phyloP scores from a whole-genome alignment of 139 green algal genomes.

The Micromonas pusilla region DNA sequence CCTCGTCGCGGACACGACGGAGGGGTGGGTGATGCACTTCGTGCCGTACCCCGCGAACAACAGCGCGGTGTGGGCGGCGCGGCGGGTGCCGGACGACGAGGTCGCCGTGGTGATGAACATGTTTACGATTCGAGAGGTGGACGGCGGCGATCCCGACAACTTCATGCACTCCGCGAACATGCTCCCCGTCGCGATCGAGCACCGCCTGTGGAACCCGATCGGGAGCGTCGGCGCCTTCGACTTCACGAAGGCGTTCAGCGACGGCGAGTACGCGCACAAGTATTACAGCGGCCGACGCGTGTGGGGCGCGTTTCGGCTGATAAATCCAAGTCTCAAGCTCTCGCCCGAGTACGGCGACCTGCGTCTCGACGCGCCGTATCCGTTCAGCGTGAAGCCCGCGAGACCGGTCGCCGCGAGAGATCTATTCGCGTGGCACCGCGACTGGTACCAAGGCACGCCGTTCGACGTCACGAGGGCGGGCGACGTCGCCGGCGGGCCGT shows the following conservation, averaged over 20 bases:
- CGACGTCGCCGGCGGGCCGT: slow-evolving; percentile 28
- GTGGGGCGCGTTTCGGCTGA: slow-evolving; percentile 10
- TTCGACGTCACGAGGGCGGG: slow-evolving; percentile 28
- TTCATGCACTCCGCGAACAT: slow-evolving; percentile 25
- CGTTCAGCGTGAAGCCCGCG: not conserved
- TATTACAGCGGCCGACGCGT: slow-evolving; percentile 26
- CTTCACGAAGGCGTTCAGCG: slow-evolving; percentile 29
- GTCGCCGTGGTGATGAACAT: slow-evolving; percentile 31
- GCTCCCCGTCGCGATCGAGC: slow-evolving; percentile 3
- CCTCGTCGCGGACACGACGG: slow-evolving; percentile 11
- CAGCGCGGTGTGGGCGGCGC: slow-evolving; percentile 27
- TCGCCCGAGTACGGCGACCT: not conserved
- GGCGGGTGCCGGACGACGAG: slow-evolving; percentile 34
- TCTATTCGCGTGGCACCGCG: slow-evolving; percentile 1
- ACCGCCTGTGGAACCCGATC: slow-evolving; percentile 14
- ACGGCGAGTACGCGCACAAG: slow-evolving; percentile 28
- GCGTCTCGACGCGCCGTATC: not conserved
- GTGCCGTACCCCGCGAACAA: slow-evolving; percentile 5
- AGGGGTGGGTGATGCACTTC: slow-evolving; percentile 24
- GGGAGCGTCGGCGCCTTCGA: slow-evolving; percentile 19
- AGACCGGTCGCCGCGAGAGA: not conserved
- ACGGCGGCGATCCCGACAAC: slow-evolving; percentile 23
- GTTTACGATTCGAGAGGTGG: slow-evolving; percentile 31
- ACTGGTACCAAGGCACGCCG: slow-evolving; percentile 33
- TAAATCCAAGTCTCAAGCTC: not conserved